A percentile compares a stretch with the other conserved stretches of the same genome.
phyloP scores from a whole-genome alignment of 2,329 filamentous ascomycete species.

The Aspergillus ochraceus region DNA sequence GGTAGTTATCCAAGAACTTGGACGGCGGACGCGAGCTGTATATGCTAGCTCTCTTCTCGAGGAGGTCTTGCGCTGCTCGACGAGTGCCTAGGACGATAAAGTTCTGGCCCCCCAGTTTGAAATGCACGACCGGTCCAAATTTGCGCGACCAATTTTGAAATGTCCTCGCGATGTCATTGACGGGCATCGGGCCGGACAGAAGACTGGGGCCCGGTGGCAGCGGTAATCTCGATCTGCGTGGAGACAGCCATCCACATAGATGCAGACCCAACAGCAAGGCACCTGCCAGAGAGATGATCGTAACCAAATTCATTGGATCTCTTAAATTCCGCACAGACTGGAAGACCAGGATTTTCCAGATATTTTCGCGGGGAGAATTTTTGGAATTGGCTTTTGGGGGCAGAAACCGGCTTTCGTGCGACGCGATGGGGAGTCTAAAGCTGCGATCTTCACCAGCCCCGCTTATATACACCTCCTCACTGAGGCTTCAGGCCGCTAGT shows the following conservation, averaged over 20 bases:
- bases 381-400: neutral
- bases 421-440: neutral
- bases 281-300: neutral
- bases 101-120: slow-evolving; percentile 32
- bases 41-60: slow-evolving; percentile 38
- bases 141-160: slow-evolving; percentile 30
- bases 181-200: slow-evolving; percentile 5
- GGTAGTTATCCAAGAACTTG: slow-evolving; percentile 27
- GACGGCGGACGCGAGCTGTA: slow-evolving; percentile 41
- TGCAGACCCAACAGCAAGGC: neutral
- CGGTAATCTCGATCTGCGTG: neutral
- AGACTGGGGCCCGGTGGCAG: slow-evolving; percentile 13
- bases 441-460: neutral
- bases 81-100: slow-evolving; percentile 37
- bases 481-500: neutral
- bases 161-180: slow-evolving; percentile 4
- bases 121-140: slow-evolving; percentile 37
- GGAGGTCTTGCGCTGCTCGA: slow-evolving; percentile 36
- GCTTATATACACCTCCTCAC: neutral
- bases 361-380: neutral
- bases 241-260: neutral
- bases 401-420: neutral
- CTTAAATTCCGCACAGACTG: neutral
- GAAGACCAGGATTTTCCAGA: neutral
- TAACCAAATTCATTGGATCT: neutral